Evolutionary conservation across 371 early-diverging fungal species (phyloP).

Genomic region (Entomophthora muscae): DNA sequence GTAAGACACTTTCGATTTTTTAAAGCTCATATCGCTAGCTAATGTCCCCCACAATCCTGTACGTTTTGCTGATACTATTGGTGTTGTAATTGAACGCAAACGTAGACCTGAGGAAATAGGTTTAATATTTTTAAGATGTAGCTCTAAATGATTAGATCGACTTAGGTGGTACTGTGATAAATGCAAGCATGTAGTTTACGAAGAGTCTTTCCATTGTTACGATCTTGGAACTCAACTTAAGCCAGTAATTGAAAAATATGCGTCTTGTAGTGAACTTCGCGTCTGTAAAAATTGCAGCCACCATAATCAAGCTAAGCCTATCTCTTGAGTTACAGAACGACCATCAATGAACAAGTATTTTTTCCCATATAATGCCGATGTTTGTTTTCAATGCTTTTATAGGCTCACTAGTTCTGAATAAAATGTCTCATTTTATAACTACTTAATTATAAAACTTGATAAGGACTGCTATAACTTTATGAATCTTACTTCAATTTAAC

Average conservation of each 20-base stretch:
- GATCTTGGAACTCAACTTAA: conserved; percentile 81
- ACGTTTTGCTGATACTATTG: conserved; percentile 76
- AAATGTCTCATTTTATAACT: too few species aligned
- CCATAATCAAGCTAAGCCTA: conserved; percentile 38
- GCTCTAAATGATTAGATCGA: conserved; percentile 28
- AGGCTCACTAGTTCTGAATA: too few species aligned
- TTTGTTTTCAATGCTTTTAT: too few species aligned
- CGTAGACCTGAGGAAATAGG: conserved; percentile 56
- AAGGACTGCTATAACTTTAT: too few species aligned
- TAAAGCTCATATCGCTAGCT: conserved; percentile 20
- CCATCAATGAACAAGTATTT: too few species aligned
- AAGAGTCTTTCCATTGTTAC: conserved; percentile 72
- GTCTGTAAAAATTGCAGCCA: conserved; percentile 62
- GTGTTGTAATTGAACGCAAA: conserved; percentile 84
- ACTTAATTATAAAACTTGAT: too few species aligned
- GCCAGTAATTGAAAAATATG: conserved; percentile 74
- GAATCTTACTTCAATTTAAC: too few species aligned
- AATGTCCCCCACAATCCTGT: conserved; percentile 88
- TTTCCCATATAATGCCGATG: too few species aligned
- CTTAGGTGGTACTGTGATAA: conserved; percentile 88
- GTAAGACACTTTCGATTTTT: conserved; percentile 26
- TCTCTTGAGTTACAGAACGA: not conserved
- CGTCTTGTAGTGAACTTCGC: conserved; percentile 33
- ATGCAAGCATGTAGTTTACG: conserved; percentile 66
- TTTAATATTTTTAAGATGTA: conserved; percentile 16